Conservation (phyloP, 192 early-diverging fungal species). For the Phlyctochytrium bullatum region DNA sequence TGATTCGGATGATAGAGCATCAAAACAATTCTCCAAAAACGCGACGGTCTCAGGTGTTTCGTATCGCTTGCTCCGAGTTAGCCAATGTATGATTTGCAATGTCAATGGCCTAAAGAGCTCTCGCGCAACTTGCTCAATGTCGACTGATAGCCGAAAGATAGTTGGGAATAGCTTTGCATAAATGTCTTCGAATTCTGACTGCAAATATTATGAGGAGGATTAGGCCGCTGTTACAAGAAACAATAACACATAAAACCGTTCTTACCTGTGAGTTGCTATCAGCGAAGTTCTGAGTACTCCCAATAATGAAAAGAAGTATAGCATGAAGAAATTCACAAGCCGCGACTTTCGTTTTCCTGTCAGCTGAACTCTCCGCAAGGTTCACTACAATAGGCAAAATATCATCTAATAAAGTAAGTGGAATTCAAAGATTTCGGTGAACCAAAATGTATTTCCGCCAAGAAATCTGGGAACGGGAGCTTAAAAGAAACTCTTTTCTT, state of each 20-base stretch:
- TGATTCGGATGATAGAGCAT: constrained; percentile 42
- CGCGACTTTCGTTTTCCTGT: constrained; percentile 72
- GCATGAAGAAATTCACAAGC: constrained; percentile 74
- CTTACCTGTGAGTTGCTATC: constrained; percentile 41
- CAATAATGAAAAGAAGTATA: constrained; percentile 71
- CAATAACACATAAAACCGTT: too few relatives aligned
- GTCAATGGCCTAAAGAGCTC: constrained; percentile 65
- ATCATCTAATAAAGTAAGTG: constrained; percentile 53
- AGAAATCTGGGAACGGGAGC: constrained; percentile 68
- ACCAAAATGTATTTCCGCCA: constrained; percentile 66
- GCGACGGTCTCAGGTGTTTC: constrained; percentile 78
- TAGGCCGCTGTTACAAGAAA: too few relatives aligned
- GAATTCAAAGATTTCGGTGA: constrained; percentile 5
- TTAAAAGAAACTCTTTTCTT: constrained; percentile 54
- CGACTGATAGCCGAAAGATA: constrained; percentile 67
- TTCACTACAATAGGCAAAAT: constrained; percentile 73
- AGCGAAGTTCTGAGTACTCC: constrained; percentile 56
- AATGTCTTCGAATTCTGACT: constrained; percentile 62
- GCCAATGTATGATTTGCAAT: constrained; percentile 75
- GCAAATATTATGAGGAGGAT: not conserved
- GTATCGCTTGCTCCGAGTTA: constrained; percentile 70
- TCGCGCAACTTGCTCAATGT: constrained; percentile 68
- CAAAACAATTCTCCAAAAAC: constrained; percentile 65
- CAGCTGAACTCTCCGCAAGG: constrained; percentile 69
- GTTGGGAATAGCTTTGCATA: constrained; percentile 69